Evolutionary conservation across 257 asterid species (phyloP).

Genomic region (Petunia axillaris): DNA sequence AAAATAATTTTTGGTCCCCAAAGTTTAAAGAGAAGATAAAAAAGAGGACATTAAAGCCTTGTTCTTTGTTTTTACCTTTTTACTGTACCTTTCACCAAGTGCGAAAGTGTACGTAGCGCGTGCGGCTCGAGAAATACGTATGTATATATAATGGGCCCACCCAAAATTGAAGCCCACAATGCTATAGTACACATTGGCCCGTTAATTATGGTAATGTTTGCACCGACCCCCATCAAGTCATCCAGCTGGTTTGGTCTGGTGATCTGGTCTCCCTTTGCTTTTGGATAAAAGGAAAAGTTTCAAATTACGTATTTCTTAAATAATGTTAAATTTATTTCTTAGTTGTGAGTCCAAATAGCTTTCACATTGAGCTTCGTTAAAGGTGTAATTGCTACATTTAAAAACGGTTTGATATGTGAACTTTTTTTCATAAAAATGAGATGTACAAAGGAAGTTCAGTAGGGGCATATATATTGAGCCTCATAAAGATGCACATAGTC

Average conservation of each 20-base stretch:
- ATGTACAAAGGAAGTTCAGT: too few species aligned
- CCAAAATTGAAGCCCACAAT: constrained; percentile 26
- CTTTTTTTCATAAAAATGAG: too few species aligned
- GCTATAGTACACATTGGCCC: constrained; percentile 29
- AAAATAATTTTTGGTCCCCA: constrained; percentile 39
- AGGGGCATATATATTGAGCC: too few species aligned
- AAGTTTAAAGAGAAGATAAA: neutral
- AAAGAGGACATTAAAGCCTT: neutral
- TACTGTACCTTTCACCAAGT: neutral
- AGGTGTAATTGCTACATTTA: too few species aligned
- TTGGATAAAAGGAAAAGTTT: too few species aligned
- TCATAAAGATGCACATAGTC: too few species aligned
- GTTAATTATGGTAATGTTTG: constrained; percentile 47
- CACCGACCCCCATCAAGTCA: constrained; percentile 24
- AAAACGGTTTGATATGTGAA: too few species aligned
- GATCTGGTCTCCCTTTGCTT: neutral
- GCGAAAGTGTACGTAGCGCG: constrained; percentile 34
- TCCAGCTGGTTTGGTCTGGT: constrained; percentile 5
- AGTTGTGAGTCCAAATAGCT: too few species aligned
- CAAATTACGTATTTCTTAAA: too few species aligned
- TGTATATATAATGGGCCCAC: constrained; percentile 35
- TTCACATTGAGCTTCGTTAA: too few species aligned
- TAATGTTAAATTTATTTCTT: too few species aligned
- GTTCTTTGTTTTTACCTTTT: constrained; percentile 7
- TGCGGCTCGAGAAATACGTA: constrained; percentile 49